Percentiles rank a stretch among this genome's conserved stretches.
Evolutionary conservation across 192 early-diverging fungal species (phyloP).

Genomic region (Rhizophagus clarus): DNA sequence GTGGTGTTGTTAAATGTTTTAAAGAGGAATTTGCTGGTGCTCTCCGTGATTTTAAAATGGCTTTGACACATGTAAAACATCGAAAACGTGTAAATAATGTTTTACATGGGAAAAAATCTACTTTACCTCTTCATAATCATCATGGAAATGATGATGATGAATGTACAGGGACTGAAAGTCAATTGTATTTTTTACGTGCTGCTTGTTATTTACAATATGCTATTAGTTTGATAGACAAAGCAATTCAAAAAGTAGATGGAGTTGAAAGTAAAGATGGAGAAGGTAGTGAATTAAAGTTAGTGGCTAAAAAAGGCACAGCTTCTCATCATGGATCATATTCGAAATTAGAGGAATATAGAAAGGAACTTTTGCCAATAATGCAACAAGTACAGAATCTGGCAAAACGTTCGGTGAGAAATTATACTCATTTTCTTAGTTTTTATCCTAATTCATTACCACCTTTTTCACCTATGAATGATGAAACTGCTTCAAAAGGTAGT

Average conservation of each 20-base stretch:
- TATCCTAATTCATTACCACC: conserved; percentile 24
- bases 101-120: conserved; percentile 18
- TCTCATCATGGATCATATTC: neutral
- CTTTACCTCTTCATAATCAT: conserved; percentile 23
- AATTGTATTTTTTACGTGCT: conserved; percentile 28
- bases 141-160: conserved; percentile 24
- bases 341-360: conserved; percentile 14
- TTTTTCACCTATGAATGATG: conserved; percentile 8
- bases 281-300: conserved; percentile 11
- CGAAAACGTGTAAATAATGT: conserved; percentile 30
- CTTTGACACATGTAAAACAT: conserved; percentile 25
- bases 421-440: conserved; percentile 26
- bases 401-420: conserved; percentile 21
- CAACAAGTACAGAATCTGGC: conserved; percentile 22
- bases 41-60: conserved; percentile 28
- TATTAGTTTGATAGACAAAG: conserved; percentile 27
- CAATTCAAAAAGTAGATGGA: conserved; percentile 30
- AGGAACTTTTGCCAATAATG: conserved; percentile 24
- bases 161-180: conserved; percentile 27
- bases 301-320: conserved; percentile 5
- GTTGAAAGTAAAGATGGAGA: conserved; percentile 20
- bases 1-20: conserved; percentile 32
- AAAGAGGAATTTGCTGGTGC: conserved; percentile 30
- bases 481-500: conserved; percentile 10
- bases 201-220: conserved; percentile 31